Base-by-base conservation (phyloP, 768 basidiomycete species). In the Gautieria morchelliformis region DNA sequence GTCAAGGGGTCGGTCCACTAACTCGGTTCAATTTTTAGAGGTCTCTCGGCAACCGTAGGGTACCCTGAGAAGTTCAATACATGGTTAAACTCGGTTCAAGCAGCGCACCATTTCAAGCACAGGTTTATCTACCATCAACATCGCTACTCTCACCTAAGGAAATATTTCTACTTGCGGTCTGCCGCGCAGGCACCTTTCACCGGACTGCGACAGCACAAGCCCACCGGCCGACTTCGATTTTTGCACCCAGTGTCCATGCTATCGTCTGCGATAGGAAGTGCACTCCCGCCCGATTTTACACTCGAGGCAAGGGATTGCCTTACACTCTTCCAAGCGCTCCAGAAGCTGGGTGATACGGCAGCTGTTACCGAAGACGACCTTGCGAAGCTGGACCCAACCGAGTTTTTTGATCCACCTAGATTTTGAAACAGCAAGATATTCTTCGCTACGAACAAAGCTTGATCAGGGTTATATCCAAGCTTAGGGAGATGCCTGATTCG, bases 131-230 rank as follows among this genome's bases (percentile, higher is more conserved):
- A 81, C 53, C 82, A 86, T 65, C 79, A 77, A 1, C 80, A 87
- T 66, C 79, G 86, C 11, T 88, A 86, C 65, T 87, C 84, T 4
- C 84, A 87, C 61, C 75, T 88, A 1, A 78, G 87, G 45, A 88
- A 88, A 65, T 85, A 78, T 64, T 74, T 70, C 58, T 88, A 85
- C 24, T n/a, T 46, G 11, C 62, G 65, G 72, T 37, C 66, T 75
- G 1, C 59, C 70, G 27, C 58, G 64, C 20, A 17, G 53, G 40
- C 63, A 63, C 54, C 58, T 8, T 81, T 77, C 68, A 60, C 52
- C 40, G 74, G 77, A 12, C 63, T 83, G 30, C 51, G 64, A 12
- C 52, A 68, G 0, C 68, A 78, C 60, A 55, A 68, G 58, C 65
- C 71, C 22, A 77, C 75, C 0, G 64, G 66, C 14, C 72, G 77